Evolutionary conservation across 2,329 filamentous ascomycete genomes (phyloP).

Genomic region (Aureobasidium sp.): DNA sequence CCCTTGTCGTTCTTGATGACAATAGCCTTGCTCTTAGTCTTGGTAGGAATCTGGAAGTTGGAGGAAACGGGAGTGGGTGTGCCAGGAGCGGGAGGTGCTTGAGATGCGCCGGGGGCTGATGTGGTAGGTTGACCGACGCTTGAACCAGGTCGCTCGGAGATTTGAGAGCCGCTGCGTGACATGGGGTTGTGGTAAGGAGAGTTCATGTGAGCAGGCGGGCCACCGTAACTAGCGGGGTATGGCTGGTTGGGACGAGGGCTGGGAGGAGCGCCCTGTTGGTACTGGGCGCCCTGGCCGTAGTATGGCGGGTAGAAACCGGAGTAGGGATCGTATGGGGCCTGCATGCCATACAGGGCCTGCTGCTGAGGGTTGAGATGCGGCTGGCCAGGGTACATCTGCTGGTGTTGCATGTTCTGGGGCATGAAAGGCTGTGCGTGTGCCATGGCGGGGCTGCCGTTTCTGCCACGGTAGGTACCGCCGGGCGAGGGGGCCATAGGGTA

Average conservation of each 20-base stretch:
- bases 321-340: constrained; percentile 42
- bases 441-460: constrained; percentile 48
- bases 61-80: constrained; percentile 54
- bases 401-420: constrained; percentile 42
- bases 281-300: constrained; percentile 43
- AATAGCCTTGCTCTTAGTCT: constrained; percentile 66
- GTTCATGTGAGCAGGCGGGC: constrained; percentile 44
- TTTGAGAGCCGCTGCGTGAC: constrained; percentile 77
- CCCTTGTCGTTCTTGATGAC: constrained; percentile 78
- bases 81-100: constrained; percentile 41
- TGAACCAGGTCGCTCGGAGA: constrained; percentile 57
- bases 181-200: constrained; percentile 59
- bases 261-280: constrained; percentile 39
- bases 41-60: constrained; percentile 55
- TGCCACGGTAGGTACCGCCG: constrained; percentile 38
- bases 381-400: constrained; percentile 55
- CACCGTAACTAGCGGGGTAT: constrained; percentile 44
- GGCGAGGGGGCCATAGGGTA: constrained; percentile 31
- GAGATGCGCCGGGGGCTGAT: constrained; percentile 38
- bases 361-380: constrained; percentile 53
- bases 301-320: constrained; percentile 38
- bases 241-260: constrained; percentile 34
- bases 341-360: constrained; percentile 54
- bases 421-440: constrained; percentile 60
- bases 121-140: constrained; percentile 43